Conservation (phyloP, 371 early-diverging fungal genomes). For the Dinochytrium kinnereticum region DNA sequence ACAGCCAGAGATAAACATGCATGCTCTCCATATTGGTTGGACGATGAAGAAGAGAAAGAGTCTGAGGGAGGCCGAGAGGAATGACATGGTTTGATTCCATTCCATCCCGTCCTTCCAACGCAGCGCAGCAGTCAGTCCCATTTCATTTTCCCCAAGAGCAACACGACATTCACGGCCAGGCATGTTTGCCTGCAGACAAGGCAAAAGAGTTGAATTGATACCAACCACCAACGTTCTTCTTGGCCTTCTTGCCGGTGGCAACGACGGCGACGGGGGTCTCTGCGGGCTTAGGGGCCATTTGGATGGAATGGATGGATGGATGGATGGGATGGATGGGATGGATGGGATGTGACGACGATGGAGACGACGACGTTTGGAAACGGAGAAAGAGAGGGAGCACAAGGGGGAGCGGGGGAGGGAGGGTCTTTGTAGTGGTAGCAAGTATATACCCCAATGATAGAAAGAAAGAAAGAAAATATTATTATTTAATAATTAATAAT, state of each 20-base stretch:
- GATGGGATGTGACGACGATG: too few relatives aligned
- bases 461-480: too few relatives aligned
- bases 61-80: too few relatives aligned
- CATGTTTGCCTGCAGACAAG: background rate
- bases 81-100: background rate
- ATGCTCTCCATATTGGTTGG: too few relatives aligned
- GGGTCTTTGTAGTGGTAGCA: too few relatives aligned
- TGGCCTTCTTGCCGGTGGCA: constrained; percentile 43
- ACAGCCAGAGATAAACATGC: too few relatives aligned
- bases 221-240: constrained; percentile 45
- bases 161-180: background rate
- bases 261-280: constrained; percentile 29
- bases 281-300: constrained; percentile 32
- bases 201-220: background rate
- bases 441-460: too few relatives aligned
- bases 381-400: too few relatives aligned
- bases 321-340: constrained; percentile 3
- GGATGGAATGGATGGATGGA: background rate
- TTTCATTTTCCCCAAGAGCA: background rate
- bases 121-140: too few relatives aligned
- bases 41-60: too few relatives aligned
- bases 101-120: background rate
- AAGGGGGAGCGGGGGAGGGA: too few relatives aligned
- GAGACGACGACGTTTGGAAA: too few relatives aligned
- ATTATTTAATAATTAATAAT: background rate